Evolutionary conservation across 345 rosid species (phyloP), one percentile per base, ranked within the genome.

Genomic region (Camelina sativa): DNA sequence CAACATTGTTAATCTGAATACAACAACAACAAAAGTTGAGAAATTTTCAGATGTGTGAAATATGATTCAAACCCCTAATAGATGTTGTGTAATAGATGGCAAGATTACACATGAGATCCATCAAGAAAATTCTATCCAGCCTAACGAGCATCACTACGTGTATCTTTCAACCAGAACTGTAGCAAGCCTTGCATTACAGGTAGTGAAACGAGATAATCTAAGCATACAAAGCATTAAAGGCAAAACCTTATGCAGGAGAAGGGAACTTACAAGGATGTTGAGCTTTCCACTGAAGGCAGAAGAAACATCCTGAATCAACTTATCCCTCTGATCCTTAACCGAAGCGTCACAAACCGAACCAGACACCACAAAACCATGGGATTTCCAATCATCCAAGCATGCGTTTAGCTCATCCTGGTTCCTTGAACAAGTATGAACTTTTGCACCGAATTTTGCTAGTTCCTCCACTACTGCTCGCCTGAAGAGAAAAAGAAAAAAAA

Each of bases 311-410:
- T 80, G 62, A 12, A 88, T 83, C 62, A 92, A 76, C 58, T 77
- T 79, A 80, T 79, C 85, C 47, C 94, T 82, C 73, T 88, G 91
- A 23, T 65, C 80, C 58, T 66, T 65, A 72, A 71, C 82, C 9
- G 91, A 76, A 8, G 80, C 85, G 73, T 92, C 97, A 74, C 91
- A 90, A 56, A 90, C 89, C 8, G 96, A 90, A 20, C 97, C 97
- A 28, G 87, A 79, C 23, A 92, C 92, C 67, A 11, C 40, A 67
- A 86, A 80, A 22, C 94, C 96, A 68, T 82, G 77, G 0, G 66
- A 69, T 57, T 79, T 77, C 93, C 91, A 90, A 47, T 86, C 86
- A 67, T 81, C 71, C 72, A 92, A 81, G 76, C 90, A 81, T 79
- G 76, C 40, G 3, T 66, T 74, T 6, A 92, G 81, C 87, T 92